A percentile compares a stretch with the other conserved stretches of the same genome.
These are phyloP conservation scores for Russula compacta DNA, from an alignment of 768 basidiomycete genomes.

Conservation along the genomic window DNA sequence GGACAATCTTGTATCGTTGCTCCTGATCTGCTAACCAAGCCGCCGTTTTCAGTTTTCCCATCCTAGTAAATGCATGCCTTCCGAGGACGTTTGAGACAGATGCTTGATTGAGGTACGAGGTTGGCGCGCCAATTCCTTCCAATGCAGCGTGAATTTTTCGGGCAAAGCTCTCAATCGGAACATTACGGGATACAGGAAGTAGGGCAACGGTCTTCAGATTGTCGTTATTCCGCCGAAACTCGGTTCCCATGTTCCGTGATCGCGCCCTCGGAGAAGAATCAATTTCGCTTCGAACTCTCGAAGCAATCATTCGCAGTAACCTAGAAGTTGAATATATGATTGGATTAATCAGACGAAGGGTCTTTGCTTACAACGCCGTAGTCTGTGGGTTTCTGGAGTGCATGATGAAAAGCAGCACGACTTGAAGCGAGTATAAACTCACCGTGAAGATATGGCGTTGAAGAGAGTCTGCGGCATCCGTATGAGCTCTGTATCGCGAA, in stretches of 20 bases:
- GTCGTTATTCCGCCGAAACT: constrained; percentile 67
- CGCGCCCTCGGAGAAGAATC: constrained; percentile 48
- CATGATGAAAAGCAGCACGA: constrained; percentile 5
- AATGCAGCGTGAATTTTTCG: constrained; percentile 80
- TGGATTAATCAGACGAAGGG: constrained; percentile 19
- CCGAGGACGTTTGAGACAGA: constrained; percentile 89
- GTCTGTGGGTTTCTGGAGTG: constrained; percentile 67
- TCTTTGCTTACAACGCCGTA: constrained; percentile 57
- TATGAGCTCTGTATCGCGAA: constrained; percentile 94
- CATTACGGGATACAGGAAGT: constrained; percentile 74
- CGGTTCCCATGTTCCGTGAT: constrained; percentile 42
- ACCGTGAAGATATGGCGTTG: constrained; percentile 91
- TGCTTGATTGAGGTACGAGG: constrained; percentile 88
- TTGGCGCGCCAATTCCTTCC: constrained; percentile 89
- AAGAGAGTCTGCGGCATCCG: constrained; percentile 96
- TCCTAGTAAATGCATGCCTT: constrained; percentile 87
- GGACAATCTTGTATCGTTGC: constrained; percentile 84
- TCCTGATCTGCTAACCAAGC: constrained; percentile 95
- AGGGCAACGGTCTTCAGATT: constrained; percentile 95
- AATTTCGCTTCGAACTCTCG: constrained; percentile 78
- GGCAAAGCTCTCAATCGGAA: constrained; percentile 86
- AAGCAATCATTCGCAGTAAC: constrained; percentile 82
- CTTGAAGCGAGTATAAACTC: constrained; percentile 17
- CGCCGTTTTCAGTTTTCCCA: constrained; percentile 94
- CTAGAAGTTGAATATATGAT: constrained; percentile 28